Base-by-base conservation (phyloP, 495 filamentous ascomycete genomes). In the Daldinia childiae region DNA sequence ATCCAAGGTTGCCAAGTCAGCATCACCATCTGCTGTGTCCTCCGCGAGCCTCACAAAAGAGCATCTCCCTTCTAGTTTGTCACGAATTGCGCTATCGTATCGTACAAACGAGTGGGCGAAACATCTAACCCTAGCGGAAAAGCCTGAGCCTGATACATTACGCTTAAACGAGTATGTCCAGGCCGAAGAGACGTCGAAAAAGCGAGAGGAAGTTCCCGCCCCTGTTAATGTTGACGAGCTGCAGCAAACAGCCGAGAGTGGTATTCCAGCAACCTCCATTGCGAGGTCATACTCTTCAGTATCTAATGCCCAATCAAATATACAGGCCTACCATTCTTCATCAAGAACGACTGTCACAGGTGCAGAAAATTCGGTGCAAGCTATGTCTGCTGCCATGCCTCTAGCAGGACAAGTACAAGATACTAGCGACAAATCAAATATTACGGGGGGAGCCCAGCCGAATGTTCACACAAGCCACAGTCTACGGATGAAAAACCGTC, bases 21-120 rank as follows among this genome's bases (percentile, higher is more conserved):
- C 64, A 1, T 64, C 77, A 29, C 69, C 73, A 11, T 87, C 86
- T 11, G 71, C 68, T 9, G 74, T 75, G 30, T 86, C 87, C 3
- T 66, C 77, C 7, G 80, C 72, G 38, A 86, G 81, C 36, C 76
- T 87, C 9, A 82, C 80, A 6, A 84, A 81, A 61, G 82, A 82
- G 2, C 82, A 82, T 30, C 79, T 90, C 3, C 88, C 88, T 3
- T 71, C 79, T 3, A 82, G 82, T 19, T 56, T 89, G n/a, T 94
- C 94, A 1, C 90, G 84, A 59, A 84, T 97, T 11, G 89, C 93
- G 0, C 83, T 91, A 74, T 91, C 90, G 0, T 98, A 95, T 73
- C 88, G 95, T 52, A 98, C 94, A 5, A 97, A 97, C 71, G 94
- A 98, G 81, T 98, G 95, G 95, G 93, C 94, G 0, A 97, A 97